A percentile compares a stretch with the other conserved stretches of the same genome.
Evolutionary conservation across 148 eudicot species (phyloP).

Genomic region (Talinum fruticosum): DNA sequence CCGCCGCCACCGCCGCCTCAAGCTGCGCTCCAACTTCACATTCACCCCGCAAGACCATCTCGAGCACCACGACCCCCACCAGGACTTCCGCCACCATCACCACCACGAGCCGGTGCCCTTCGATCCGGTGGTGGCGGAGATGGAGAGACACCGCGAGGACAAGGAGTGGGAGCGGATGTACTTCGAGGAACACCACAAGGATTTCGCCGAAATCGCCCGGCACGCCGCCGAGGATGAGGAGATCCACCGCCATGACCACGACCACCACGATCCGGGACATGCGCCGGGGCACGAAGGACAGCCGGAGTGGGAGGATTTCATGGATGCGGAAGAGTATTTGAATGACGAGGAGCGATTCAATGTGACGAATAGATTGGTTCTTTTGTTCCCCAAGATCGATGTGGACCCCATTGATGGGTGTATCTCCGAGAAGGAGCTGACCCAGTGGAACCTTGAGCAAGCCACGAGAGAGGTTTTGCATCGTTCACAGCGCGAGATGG

Average conservation of each 20-base stretch:
- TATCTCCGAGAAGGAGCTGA: slow-evolving; percentile 56
- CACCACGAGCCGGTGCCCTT: slow-evolving; percentile 59
- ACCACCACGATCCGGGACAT: neutral
- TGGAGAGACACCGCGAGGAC: slow-evolving; percentile 64
- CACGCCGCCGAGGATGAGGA: slow-evolving; percentile 9
- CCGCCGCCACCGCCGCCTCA: slow-evolving; percentile 47
- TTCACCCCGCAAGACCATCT: slow-evolving; percentile 23
- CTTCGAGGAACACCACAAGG: slow-evolving; percentile 42
- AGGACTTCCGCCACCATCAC: slow-evolving; percentile 30
- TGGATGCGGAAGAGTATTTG: slow-evolving; percentile 82
- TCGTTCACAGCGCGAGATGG: slow-evolving; percentile 74
- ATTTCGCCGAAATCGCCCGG: slow-evolving; percentile 11
- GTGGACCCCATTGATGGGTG: slow-evolving; percentile 62
- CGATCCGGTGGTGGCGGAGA: slow-evolving; percentile 87
- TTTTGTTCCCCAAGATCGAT: slow-evolving; percentile 83
- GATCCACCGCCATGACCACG: neutral
- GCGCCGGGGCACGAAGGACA: slow-evolving; percentile 59
- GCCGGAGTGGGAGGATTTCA: slow-evolving; percentile 92
- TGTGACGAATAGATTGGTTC: slow-evolving; percentile 53
- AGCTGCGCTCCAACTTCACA: slow-evolving; percentile 63
- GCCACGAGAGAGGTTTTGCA: slow-evolving; percentile 62
- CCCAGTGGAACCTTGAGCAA: slow-evolving; percentile 62
- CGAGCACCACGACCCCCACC: slow-evolving; percentile 21
- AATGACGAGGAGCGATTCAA: slow-evolving; percentile 90
- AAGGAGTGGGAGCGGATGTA: slow-evolving; percentile 55